Percentiles rank a stretch among this genome's conserved stretches.
These are phyloP conservation scores for Mariannaea elegans DNA, from an alignment of 2,329 filamentous ascomycete species.

Conservation along the genomic window DNA sequence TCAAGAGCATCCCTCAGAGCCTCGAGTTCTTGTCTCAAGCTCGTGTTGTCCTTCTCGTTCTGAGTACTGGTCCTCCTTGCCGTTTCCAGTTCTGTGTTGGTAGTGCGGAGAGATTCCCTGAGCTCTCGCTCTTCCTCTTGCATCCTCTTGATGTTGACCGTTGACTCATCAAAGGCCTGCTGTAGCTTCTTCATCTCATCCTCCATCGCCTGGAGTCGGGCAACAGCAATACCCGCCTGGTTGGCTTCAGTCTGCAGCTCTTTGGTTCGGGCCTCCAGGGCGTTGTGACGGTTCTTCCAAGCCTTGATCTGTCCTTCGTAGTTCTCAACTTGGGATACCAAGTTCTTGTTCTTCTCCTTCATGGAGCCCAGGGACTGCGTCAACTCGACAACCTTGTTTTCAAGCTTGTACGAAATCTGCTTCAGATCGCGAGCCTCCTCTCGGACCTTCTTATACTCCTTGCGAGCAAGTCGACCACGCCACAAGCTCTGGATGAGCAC, in stretches of 20 bases:
- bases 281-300: slow-evolving; percentile 92
- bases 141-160: slow-evolving; percentile 88
- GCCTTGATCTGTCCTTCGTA: slow-evolving; percentile 97
- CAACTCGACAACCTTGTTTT: slow-evolving; percentile 99
- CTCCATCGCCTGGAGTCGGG: slow-evolving; percentile 89
- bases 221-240: slow-evolving; percentile 94
- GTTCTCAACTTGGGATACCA: slow-evolving; percentile 89
- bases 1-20: slow-evolving; percentile 95
- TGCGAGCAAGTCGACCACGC: slow-evolving; percentile 84
- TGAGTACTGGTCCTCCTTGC: slow-evolving; percentile 78
- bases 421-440: slow-evolving; percentile 98
- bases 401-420: slow-evolving; percentile 98
- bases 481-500: slow-evolving; percentile 91
- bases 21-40: slow-evolving; percentile 85
- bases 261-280: slow-evolving; percentile 87
- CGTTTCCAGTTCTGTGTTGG: slow-evolving; percentile 82
- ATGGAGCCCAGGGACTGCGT: slow-evolving; percentile 92
- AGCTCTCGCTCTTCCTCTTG: slow-evolving; percentile 93
- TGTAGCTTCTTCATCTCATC: slow-evolving; percentile 95
- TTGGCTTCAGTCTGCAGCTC: slow-evolving; percentile 97
- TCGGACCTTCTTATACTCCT: slow-evolving; percentile 87
- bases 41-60: slow-evolving; percentile 85
- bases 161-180: slow-evolving; percentile 87
- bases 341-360: slow-evolving; percentile 92
- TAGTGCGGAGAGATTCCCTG: slow-evolving; percentile 81